These are phyloP conservation scores for Starmerella geochares DNA, from an alignment of 805 yeast species.

Conservation along the genomic window DNA sequence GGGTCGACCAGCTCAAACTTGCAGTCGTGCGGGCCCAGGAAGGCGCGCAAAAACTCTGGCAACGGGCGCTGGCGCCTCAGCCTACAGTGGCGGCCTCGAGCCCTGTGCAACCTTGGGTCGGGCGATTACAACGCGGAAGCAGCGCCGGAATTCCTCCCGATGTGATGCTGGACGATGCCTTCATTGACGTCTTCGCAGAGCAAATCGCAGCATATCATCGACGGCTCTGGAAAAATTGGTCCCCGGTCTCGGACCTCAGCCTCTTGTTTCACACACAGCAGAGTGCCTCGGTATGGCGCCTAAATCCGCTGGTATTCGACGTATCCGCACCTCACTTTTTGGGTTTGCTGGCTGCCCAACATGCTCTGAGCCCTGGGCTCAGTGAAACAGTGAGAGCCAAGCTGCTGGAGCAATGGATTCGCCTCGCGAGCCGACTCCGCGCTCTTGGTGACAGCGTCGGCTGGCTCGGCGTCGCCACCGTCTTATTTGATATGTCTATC, in stretches of 20 bases:
- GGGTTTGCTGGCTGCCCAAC: constrained; percentile 58
- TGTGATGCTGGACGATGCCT: constrained; percentile 43
- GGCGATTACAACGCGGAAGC: constrained; percentile 3
- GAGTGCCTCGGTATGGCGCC: constrained; percentile 28
- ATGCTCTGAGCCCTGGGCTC: constrained; percentile 45
- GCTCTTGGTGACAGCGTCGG: constrained; percentile 83
- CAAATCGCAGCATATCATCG: constrained; percentile 61
- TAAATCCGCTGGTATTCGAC: constrained; percentile 65
- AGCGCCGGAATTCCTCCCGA: constrained; percentile 31
- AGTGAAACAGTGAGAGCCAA: constrained; percentile 41
- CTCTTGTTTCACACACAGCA: constrained; percentile 46
- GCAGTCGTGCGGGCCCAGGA: constrained; percentile 31
- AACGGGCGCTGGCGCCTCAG: constrained; percentile 3
- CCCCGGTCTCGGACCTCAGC: constrained; percentile 68
- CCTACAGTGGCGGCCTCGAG: not conserved
- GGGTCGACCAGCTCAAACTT: constrained; percentile 45
- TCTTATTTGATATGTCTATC: constrained; percentile 71
- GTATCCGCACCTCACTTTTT: constrained; percentile 65
- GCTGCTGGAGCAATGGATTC: constrained; percentile 71
- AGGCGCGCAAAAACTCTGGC: constrained; percentile 12
- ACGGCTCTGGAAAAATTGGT: constrained; percentile 59
- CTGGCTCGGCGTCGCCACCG: constrained; percentile 83
- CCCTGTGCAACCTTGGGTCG: not conserved
- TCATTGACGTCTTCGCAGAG: constrained; percentile 50
- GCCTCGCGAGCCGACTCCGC: constrained; percentile 67